Evolutionary conservation across 2,329 filamentous ascomycete genomes (phyloP), one percentile per base, ranked within the genome.

Genomic region (Fusarium sp.): DNA sequence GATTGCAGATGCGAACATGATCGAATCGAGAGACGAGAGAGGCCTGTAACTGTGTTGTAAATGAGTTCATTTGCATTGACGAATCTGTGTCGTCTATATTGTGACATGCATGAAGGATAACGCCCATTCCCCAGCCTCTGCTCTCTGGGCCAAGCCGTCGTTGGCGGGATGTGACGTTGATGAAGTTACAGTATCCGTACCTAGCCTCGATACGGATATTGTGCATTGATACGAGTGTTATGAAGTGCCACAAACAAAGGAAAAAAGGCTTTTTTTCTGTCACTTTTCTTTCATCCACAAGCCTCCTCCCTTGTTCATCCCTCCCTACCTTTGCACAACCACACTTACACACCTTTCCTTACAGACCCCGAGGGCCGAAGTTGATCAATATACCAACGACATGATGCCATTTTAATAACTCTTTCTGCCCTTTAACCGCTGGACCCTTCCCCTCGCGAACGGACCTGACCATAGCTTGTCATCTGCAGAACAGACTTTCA

Each of bases 51-150:
- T 43, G 30, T 23, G 46, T 52, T 32, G n/a, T 23, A 47, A 46
- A 59, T 43, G 20, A 25, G 39, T 50, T 61, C 49, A 45, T 62
- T 25, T 79, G 80, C 79, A 81, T 80, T 70, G 77, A 75, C 55
- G 71, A 37, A 37, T 37, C 33, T 53, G 67, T 46, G 37, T 45
- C 30, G 39, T 43, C 53, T 37, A 33, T 20, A 61, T 67, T 55
- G 56, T 63, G 62, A 60, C 65, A 43, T 69, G 66, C 65, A 64
- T 64, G 44, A n/a, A 41, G 25, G 20, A 22, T 56, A 44, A 47
- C 30, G 6, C 20, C 46, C 15, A 30, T 37, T 22, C 50, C 46
- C 44, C 32, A 15, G 22, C 23, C 49, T 56, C 45, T 52, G 45
- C 47, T 44, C 35, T 33, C 51, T 56, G 48, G 52, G 44, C 56